A percentile compares a stretch with the other conserved stretches of the same genome.
These are phyloP conservation scores for Sporothrix globosa DNA, from an alignment of 2,329 filamentous ascomycete genomes.

Conservation along the genomic window DNA sequence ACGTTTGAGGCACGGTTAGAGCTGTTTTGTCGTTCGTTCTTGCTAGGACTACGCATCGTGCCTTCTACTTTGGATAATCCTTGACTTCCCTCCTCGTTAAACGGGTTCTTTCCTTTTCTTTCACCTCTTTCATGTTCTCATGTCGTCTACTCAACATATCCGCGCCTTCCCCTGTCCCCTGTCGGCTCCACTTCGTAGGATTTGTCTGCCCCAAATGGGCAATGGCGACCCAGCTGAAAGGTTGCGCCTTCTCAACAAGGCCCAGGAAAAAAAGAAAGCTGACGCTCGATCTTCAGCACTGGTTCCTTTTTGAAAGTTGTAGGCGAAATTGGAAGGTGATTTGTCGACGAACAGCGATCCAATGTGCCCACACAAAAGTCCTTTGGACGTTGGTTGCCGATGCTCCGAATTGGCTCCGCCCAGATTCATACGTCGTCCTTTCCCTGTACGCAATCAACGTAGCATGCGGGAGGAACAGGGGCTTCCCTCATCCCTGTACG, in stretches of 20 bases:
- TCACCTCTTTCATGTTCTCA: background rate
- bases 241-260: conserved; percentile 7
- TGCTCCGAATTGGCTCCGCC: conserved; percentile 9
- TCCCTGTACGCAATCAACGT: conserved; percentile 10
- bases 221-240: conserved; percentile 31
- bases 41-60: background rate
- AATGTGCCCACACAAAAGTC: background rate
- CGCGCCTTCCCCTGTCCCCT: conserved; percentile 16
- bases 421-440: conserved; percentile 11
- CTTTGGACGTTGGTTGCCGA: background rate
- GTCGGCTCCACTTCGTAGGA: conserved; percentile 8
- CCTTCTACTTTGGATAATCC: background rate
- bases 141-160: background rate
- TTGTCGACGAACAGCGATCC: background rate
- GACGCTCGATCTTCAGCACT: conserved; percentile 26
- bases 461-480: conserved; percentile 6
- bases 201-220: background rate
- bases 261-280: background rate
- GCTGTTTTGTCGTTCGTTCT: conserved; percentile 7
- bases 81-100: background rate
- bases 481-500: background rate
- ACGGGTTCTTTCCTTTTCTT: background rate
- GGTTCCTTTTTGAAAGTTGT: background rate
- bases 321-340: background rate
- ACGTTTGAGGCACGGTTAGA: background rate